Evolutionary conservation across 2,329 filamentous ascomycete species (phyloP), one percentile per base, ranked within the genome.

Genomic region (Penicillium sp.): DNA sequence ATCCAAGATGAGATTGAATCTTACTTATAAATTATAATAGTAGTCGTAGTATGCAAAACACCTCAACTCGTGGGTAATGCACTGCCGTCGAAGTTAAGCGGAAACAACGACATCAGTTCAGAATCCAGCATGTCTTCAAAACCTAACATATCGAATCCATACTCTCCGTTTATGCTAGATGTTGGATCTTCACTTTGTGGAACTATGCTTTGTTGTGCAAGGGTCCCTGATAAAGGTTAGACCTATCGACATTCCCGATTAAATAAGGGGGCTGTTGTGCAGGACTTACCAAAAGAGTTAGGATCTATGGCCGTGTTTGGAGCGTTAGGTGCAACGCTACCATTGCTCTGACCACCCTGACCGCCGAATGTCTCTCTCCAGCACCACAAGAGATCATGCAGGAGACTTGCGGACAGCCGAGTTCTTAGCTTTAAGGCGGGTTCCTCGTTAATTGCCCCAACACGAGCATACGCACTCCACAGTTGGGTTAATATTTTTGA

Each of bases 401-500:
- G 43, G 8, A 62, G 38, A 51, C 64, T 63, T 5, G 58, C 62
- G 2, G 58, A 52, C 28, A 61, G 28, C 9, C 62, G 49, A 12
- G 58, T 59, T 20, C 48, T 52, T 8, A 63, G 28, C 21, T 57
- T 60, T 26, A 63, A 48, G 7, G 33, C 38, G 4, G 62, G 63
- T 16, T 60, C 58, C 20, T 60, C 47, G 3, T 45, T 30, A 14
- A 45, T 52, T 21, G 56, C 42, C 11, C 52, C 47, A 33, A 48
- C 51, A 1, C 55, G 46, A 14, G 52, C 48, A 11, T 61, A 60
- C 3, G 57, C 45, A 47, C 50, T 57, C 56, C 61, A 64, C 18
- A 64, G 33, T 20, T 63, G 62, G 7, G 63, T 55, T 38, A 64
- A 35, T 3, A 60, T 62, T 40, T 62, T 64, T 14, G 53, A 63